Conservation (phyloP, 371 early-diverging fungal species). For the Nematocida parisii region DNA sequence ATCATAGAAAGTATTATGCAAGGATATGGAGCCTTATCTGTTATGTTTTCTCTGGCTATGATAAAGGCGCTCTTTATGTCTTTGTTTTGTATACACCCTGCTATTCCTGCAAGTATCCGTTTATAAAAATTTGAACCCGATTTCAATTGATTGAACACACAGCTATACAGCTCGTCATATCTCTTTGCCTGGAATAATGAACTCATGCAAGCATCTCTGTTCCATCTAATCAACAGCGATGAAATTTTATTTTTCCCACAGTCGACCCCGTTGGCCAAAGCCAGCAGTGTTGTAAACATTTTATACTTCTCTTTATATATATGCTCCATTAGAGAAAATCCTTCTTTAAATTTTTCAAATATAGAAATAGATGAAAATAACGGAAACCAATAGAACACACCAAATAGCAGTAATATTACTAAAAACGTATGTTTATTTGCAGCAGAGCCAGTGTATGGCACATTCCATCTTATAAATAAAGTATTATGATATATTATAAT, state of each 20-base stretch:
- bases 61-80: slow-evolving; percentile 1
- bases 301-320: slow-evolving; percentile 5
- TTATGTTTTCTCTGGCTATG: not conserved
- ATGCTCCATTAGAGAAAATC: not conserved
- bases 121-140: not conserved
- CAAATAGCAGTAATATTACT: too few species aligned
- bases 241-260: slow-evolving; percentile 5
- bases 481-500: too few species aligned
- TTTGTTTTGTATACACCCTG: not conserved
- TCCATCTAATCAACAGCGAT: not conserved
- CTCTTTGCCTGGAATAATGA: not conserved
- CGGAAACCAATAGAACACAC: too few species aligned
- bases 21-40: not conserved
- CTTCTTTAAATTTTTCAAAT: not conserved
- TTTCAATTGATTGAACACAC: not conserved
- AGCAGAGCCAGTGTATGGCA: too few species aligned
- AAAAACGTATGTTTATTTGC: too few species aligned
- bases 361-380: too few species aligned
- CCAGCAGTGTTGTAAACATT: not conserved
- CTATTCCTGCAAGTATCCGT: not conserved
- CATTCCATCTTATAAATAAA: too few species aligned
- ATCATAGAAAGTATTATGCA: slow-evolving; percentile 1
- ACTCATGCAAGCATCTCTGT: not conserved
- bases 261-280: not conserved
- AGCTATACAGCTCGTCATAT: not conserved